Evolutionary conservation across 768 basidiomycete species (phyloP).

Genomic region (Suillus luteus): DNA sequence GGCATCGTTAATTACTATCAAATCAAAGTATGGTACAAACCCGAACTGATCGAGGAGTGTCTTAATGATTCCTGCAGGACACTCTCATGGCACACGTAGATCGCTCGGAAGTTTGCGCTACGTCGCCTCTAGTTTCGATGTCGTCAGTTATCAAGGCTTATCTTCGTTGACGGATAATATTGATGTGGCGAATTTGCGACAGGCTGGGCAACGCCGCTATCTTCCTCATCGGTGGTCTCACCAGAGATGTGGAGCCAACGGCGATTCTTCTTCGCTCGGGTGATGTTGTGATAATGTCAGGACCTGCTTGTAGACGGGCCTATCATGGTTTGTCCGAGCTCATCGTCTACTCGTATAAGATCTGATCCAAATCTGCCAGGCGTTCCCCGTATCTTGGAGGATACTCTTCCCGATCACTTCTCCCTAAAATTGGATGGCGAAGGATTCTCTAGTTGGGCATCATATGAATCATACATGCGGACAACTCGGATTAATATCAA

Average conservation of each 20-base stretch:
- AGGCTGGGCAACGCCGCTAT: slow-evolving; percentile 89
- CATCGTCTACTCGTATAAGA: not conserved
- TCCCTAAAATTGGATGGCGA: slow-evolving; percentile 23
- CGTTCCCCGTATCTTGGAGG: slow-evolving; percentile 85
- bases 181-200: not conserved
- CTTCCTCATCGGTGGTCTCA: slow-evolving; percentile 86
- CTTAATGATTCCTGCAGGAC: slow-evolving; percentile 49
- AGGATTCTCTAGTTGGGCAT: slow-evolving; percentile 51
- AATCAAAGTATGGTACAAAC: slow-evolving; percentile 47
- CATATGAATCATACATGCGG: slow-evolving; percentile 64
- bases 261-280: slow-evolving; percentile 89
- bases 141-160: slow-evolving; percentile 57
- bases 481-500: slow-evolving; percentile 87
- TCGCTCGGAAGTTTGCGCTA: slow-evolving; percentile 90
- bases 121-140: slow-evolving; percentile 89
- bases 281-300: slow-evolving; percentile 92
- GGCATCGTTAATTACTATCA: slow-evolving; percentile 98
- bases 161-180: not conserved
- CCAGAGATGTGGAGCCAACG: slow-evolving; percentile 73
- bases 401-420: slow-evolving; percentile 71
- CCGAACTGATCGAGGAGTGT: not conserved
- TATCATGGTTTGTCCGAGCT: slow-evolving; percentile 74
- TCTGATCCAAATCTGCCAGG: slow-evolving; percentile 42
- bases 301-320: slow-evolving; percentile 78
- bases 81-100: slow-evolving; percentile 98